Conservation (phyloP, 305 asterid genomes). For the Rubia occidens region DNA sequence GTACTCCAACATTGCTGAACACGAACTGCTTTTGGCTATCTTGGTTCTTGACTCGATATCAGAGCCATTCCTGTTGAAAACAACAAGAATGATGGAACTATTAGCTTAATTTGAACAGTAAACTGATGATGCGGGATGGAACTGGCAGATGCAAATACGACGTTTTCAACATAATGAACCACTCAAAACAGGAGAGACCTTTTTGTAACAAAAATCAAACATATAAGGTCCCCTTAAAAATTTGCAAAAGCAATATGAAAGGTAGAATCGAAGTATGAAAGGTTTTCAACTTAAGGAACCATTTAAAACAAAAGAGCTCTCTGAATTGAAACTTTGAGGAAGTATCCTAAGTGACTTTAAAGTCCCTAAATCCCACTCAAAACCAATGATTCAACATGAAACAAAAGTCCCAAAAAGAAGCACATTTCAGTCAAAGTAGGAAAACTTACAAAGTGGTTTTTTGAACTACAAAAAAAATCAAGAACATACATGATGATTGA, state of each 20-base stretch:
- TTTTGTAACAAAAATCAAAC: not conserved
- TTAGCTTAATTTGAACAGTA: not conserved
- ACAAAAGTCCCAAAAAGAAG: not conserved
- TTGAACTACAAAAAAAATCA: not conserved
- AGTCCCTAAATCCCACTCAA: not conserved
- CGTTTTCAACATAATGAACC: not conserved
- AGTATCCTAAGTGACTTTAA: slow-evolving; percentile 8
- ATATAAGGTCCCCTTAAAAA: not conserved
- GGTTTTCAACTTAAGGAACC: not conserved
- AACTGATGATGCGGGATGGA: not conserved
- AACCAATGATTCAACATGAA: not conserved
- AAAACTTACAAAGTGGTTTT: not conserved
- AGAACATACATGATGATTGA: not conserved
- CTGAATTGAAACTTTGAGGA: not conserved
- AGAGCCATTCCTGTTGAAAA: slow-evolving; percentile 6
- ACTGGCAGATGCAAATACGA: too few species aligned
- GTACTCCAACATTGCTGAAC: slow-evolving; percentile 21
- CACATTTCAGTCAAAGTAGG: slow-evolving; percentile 3
- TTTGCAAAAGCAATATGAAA: not conserved
- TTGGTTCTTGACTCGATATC: slow-evolving; percentile 20
- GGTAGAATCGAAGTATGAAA: not conserved
- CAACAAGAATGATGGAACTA: not conserved
- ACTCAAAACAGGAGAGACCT: slow-evolving; percentile 1
- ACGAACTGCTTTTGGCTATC: slow-evolving; percentile 22
- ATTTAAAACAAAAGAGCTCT: not conserved